Evolutionary conservation across 768 basidiomycete genomes (phyloP).

Genomic region (Pleurotus citrinopileatus): DNA sequence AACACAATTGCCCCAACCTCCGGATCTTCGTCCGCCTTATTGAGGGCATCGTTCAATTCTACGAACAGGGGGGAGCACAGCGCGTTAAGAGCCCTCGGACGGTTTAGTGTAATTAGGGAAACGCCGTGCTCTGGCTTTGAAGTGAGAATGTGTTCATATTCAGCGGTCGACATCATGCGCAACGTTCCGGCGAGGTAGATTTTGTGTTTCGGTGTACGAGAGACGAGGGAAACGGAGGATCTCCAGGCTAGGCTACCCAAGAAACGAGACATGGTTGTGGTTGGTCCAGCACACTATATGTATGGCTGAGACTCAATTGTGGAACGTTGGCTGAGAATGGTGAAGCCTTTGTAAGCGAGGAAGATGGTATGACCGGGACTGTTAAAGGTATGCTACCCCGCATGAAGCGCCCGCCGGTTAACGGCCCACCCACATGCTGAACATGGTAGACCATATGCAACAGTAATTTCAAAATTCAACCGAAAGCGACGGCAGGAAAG

Average conservation of each 20-base stretch:
- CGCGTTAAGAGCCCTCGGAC: constrained; percentile 90
- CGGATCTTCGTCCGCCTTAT: constrained; percentile 66
- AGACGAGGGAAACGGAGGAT: constrained; percentile 7
- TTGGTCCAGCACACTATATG: constrained; percentile 1
- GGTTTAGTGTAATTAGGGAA: constrained; percentile 82
- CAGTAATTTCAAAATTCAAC: no score
- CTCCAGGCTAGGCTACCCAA: constrained; percentile 3
- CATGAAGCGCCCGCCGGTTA: constrained; percentile 4
- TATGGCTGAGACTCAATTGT: constrained; percentile 8
- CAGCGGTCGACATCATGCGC: constrained; percentile 50
- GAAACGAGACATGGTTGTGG: constrained; percentile 6
- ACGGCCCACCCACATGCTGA: not conserved
- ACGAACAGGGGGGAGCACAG: constrained; percentile 75
- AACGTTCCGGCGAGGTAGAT: constrained; percentile 2
- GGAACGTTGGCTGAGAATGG: not conserved
- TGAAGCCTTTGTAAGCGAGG: not conserved
- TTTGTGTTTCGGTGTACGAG: constrained; percentile 1
- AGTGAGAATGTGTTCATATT: constrained; percentile 67
- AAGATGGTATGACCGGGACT: not conserved
- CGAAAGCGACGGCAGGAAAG: no score
- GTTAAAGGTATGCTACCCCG: no score
- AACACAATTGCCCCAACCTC: constrained; percentile 82
- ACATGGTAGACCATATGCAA: no score
- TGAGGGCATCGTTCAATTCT: constrained; percentile 79
- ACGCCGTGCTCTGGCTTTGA: constrained; percentile 68